Evolutionary conservation across 805 yeast species (phyloP), one percentile per base, ranked within the genome.

Genomic region (Metschnikowia aberdeeniae): DNA sequence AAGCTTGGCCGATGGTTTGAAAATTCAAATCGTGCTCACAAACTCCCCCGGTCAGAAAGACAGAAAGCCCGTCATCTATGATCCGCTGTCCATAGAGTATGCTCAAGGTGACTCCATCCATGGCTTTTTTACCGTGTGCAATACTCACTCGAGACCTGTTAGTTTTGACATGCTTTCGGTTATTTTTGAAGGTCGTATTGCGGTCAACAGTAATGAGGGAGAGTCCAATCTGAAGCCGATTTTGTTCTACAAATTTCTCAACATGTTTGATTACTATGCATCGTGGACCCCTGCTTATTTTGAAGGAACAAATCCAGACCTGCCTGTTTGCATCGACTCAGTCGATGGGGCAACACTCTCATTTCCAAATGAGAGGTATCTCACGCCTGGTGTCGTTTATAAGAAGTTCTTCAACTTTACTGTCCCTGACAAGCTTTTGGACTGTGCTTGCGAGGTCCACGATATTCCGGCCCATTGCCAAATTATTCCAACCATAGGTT

Each of bases 371-470:
- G 49, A 55, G 14, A 61, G 63, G 47, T 49, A 61, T 6, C 55
- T 70, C 27, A 50, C 42, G 20, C 64, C 65, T 3, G 50, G 54
- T 1, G 54, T 50, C 22, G 56, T 53, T 12, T 62, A 62, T 54
- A 62, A 62, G 51, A 68, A 67, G 50, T 70, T 68, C 49, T 70
- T 70, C 52, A 60, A 67, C 7, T 70, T 70, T 54, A 64, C 61
- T 37, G 41, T 70, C 11, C 75, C 75, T 0, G 67, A 61, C 8
- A 54, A 55, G 47, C 55, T 62, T 22, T 54, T 62, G 47, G 67
- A 62, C 44, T 59, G 63, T 40, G 58, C 63, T 8, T 62, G 67
- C 36, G 63, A 59, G 35, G 28, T 47, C 9, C 67, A 62, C 43
- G 53, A 50, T 29, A 47, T 62, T 31, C 55, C 57, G n/a, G 34